These are phyloP conservation scores for Fusarium lateritium DNA, from an alignment of 2,329 filamentous ascomycete species.

Conservation along the genomic window DNA sequence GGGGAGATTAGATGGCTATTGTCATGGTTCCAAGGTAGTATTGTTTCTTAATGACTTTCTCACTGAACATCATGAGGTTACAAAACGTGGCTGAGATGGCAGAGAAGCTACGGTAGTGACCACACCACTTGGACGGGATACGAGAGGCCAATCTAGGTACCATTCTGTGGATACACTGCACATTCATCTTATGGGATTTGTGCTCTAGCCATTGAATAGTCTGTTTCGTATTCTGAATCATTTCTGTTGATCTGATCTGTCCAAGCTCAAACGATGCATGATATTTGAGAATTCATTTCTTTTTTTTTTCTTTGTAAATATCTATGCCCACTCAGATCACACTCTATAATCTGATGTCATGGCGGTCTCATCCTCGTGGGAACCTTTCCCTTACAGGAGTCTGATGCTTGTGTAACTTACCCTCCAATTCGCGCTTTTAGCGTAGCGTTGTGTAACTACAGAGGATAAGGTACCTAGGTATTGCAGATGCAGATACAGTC, in stretches of 20 bases:
- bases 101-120: slow-evolving; percentile 23
- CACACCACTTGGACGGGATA: slow-evolving; percentile 38
- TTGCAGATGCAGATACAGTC: slow-evolving; percentile 8
- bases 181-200: slow-evolving; percentile 1
- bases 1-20: not conserved
- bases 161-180: slow-evolving; percentile 4
- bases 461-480: slow-evolving; percentile 1
- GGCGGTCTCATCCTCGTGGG: slow-evolving; percentile 32
- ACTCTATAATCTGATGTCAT: slow-evolving; percentile 37
- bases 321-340: not conserved
- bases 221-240: slow-evolving; percentile 32
- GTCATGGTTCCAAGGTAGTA: not conserved
- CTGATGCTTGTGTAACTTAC: slow-evolving; percentile 6
- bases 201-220: not conserved
- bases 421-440: slow-evolving; percentile 3
- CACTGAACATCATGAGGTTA: slow-evolving; percentile 1
- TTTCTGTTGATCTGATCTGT: slow-evolving; percentile 6
- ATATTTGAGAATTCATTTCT: not conserved
- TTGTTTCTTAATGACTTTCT: not conserved
- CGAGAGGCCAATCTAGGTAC: slow-evolving; percentile 35
- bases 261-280: slow-evolving; percentile 3
- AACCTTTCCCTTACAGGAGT: slow-evolving; percentile 21
- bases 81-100: slow-evolving; percentile 31
- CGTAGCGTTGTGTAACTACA: slow-evolving; percentile 23
- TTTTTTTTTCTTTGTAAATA: not conserved